Conservation (phyloP, 768 basidiomycete species). For the Auriscalpium microsporum region DNA sequence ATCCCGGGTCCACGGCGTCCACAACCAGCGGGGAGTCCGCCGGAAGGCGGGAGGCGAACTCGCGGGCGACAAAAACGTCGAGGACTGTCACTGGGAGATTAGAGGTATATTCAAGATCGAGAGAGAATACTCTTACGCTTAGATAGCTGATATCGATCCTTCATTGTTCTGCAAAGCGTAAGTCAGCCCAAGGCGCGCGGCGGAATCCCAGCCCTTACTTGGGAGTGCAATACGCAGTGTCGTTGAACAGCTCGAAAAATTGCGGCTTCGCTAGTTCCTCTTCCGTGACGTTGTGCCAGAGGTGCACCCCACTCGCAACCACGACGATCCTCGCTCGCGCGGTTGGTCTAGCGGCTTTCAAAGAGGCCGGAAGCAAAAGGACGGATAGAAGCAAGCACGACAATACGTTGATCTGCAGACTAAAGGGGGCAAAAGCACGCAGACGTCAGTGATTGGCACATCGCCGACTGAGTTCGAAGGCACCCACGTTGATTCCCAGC, state of each 20-base stretch:
- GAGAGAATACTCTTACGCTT: conserved; percentile 4
- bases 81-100: background rate
- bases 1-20: conserved; percentile 8
- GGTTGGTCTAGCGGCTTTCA: conserved; percentile 21
- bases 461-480: background rate
- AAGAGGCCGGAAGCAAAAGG: conserved; percentile 34
- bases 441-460: background rate
- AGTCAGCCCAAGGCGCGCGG: background rate
- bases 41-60: conserved; percentile 10
- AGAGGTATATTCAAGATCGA: background rate
- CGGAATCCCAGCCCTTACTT: background rate
- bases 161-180: background rate
- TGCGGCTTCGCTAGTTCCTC: conserved; percentile 2
- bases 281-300: background rate
- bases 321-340: conserved; percentile 8
- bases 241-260: conserved; percentile 1
- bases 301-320: conserved; percentile 10
- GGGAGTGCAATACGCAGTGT: conserved; percentile 4
- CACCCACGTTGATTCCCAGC: conserved; percentile 21
- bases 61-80: conserved; percentile 9
- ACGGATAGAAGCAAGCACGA: conserved; percentile 32
- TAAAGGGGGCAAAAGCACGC: conserved; percentile 11
- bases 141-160: conserved; percentile 2
- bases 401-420: conserved; percentile 40
- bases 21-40: conserved; percentile 9